Base-by-base conservation (phyloP, 129 eudicot species). In the Pseudognaphalium luteoalbum region DNA sequence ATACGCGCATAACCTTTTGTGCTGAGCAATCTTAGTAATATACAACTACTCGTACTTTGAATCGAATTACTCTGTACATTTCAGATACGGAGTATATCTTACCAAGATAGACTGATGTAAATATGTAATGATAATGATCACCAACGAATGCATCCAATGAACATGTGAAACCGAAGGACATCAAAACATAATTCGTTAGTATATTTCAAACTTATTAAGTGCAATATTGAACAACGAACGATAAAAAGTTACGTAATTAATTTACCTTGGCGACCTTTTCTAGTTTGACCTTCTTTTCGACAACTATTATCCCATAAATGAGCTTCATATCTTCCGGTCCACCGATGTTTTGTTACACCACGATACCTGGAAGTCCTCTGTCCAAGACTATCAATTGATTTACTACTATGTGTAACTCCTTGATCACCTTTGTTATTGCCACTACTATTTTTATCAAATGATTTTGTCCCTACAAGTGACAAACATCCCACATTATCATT, bases 321-420 rank as follows among this genome's bases (percentile, higher is more conserved):
- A 50, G 98, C 98, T 78, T 93, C 98, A 25, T 93, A 93, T 80
- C 96, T 81, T 63, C 98, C 98, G 3, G 98, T 93, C 98, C 98
- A 93, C 69, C 97, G 81, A 82, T 93, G 98, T 64, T 96, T 82
- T 0, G 98, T 93, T 51, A 93, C 98, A 1, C 98, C 98, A 15
- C 98, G 98, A 60, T 71, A 93, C 65, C 85, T 90, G 2, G 98
- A 93, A 44, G 98, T 93, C 68, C 98, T 85, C 67, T 90, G 98
- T 5, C 97, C 97, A 68, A 91, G 85, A 51, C 85, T 87, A 51
- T 89, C 96, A 29, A 85, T 33, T 2, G 97, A 83, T 80, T 91
- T 91, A 22, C 96, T 82, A 91, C 50, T 11, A 10, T 10, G 50
- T 9, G 15, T 10, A 42, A 42, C 50, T 42, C 50, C 50, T 42